A percentile compares a stretch with the other conserved stretches of the same genome.
Conservation (phyloP, 164 flowering plant species). For the Cinnamomum micranthum region DNA sequence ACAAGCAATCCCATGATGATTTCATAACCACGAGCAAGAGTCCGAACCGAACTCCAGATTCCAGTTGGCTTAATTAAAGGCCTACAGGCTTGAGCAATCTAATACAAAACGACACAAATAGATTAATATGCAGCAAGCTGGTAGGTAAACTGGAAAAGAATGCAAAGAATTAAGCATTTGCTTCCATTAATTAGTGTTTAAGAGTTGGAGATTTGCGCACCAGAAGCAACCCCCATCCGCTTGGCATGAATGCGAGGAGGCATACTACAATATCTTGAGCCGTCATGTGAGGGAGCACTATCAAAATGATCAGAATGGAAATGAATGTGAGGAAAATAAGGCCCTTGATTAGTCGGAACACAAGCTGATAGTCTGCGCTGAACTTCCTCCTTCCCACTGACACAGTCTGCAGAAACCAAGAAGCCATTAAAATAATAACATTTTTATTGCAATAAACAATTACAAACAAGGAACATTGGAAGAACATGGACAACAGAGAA, state of each 20-base stretch:
- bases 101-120: background rate
- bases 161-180: background rate
- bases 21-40: slow-evolving; percentile 68
- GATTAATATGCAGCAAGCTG: background rate
- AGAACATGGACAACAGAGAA: too few relatives aligned
- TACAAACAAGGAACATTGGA: too few relatives aligned
- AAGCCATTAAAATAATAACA: background rate
- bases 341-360: slow-evolving; percentile 82
- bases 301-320: slow-evolving; percentile 52
- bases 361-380: slow-evolving; percentile 79
- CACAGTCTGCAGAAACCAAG: slow-evolving; percentile 47
- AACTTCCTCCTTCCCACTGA: slow-evolving; percentile 72
- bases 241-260: slow-evolving; percentile 91
- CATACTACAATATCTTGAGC: slow-evolving; percentile 69
- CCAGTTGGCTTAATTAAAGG: background rate
- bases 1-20: slow-evolving; percentile 74
- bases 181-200: background rate
- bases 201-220: slow-evolving; percentile 33
- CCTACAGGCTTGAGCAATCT: slow-evolving; percentile 6
- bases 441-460: too few relatives aligned
- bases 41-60: background rate
- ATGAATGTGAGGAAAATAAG: slow-evolving; percentile 73
- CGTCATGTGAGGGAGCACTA: slow-evolving; percentile 69
- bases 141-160: background rate
- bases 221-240: slow-evolving; percentile 97